Evolutionary conservation across 192 early-diverging fungal genomes (phyloP).

Genomic region (Coemansia sp.): DNA sequence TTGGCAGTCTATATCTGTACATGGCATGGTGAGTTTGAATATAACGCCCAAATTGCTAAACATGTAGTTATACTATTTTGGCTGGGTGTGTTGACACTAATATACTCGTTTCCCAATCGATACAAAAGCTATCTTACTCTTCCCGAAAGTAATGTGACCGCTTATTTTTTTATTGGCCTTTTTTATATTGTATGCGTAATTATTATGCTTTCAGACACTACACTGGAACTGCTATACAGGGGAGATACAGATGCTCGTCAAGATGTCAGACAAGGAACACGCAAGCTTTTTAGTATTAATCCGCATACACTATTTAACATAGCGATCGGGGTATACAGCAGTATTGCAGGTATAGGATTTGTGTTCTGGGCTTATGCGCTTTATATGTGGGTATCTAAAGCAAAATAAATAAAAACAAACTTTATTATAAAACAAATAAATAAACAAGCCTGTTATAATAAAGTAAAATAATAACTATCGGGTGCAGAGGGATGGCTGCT

Average conservation of each 20-base stretch:
- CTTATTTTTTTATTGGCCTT: not conserved
- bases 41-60: not conserved
- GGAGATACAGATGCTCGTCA: not conserved
- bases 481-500: no score
- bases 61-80: not conserved
- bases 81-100: not conserved
- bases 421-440: not conserved
- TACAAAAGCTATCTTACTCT: not conserved
- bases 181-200: not conserved
- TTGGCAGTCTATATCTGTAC: not conserved
- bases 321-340: not conserved
- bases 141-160: not conserved
- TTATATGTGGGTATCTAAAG: not conserved
- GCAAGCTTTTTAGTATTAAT: not conserved
- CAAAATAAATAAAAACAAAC: not conserved
- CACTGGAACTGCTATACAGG: not conserved
- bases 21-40: not conserved
- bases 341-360: not conserved
- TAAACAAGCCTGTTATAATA: not conserved
- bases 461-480: no score
- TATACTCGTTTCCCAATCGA: not conserved
- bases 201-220: not conserved
- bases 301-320: not conserved
- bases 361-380: not conserved
- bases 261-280: not conserved